Conservation (phyloP, 495 filamentous ascomycete genomes). For the Cryomyces minteri region DNA sequence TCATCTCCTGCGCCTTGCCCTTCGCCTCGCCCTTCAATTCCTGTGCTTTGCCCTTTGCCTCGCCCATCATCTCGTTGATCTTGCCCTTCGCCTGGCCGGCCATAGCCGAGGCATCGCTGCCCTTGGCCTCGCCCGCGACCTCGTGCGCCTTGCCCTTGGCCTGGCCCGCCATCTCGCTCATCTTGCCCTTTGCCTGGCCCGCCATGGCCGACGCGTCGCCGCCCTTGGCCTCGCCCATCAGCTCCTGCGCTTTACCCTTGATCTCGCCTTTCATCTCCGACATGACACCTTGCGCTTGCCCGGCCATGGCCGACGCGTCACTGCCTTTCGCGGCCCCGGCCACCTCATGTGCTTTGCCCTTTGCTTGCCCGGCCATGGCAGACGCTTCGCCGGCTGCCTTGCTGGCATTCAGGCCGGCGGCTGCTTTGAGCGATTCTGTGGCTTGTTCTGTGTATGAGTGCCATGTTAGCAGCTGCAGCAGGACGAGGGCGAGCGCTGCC, state of each 20-base stretch:
- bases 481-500: too few relatives aligned
- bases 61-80: constrained; percentile 9
- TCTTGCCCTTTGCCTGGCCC: background rate
- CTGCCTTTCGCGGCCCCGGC: constrained; percentile 6
- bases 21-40: constrained; percentile 27
- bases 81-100: constrained; percentile 19
- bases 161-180: constrained; percentile 21
- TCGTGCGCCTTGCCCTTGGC: constrained; percentile 28
- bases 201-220: background rate
- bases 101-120: too few relatives aligned
- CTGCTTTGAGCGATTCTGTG: constrained; percentile 22
- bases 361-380: constrained; percentile 26
- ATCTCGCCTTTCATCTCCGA: constrained; percentile 25
- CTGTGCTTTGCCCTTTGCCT: constrained; percentile 6
- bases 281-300: background rate
- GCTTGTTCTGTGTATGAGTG: constrained; percentile 16
- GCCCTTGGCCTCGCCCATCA: constrained; percentile 20
- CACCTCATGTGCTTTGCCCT: constrained; percentile 25
- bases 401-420: constrained; percentile 12
- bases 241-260: constrained; percentile 25
- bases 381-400: background rate
- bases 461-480: too few relatives aligned
- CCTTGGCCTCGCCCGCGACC: constrained; percentile 14
- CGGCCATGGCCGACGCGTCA: background rate
- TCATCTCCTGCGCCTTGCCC: constrained; percentile 23